Evolutionary conservation across 208 protist species (phyloP).

Genomic region (Angomonas desouzai): DNA sequence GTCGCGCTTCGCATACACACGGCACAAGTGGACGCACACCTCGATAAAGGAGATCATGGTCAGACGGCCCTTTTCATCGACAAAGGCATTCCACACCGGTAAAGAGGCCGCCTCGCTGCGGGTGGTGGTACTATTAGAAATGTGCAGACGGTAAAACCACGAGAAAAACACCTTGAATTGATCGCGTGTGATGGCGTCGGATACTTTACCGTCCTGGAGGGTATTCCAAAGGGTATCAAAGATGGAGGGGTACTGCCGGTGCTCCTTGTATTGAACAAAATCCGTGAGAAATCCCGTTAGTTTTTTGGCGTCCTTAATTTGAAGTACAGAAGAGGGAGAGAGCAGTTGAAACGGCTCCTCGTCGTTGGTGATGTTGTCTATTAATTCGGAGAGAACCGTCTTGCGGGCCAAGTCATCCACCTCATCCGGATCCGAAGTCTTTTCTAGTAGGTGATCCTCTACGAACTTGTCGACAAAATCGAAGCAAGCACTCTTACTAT

Average conservation of each 20-base stretch:
- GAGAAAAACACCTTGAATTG: conserved; percentile 69
- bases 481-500: conserved; percentile 34
- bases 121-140: conserved; percentile 49
- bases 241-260: conserved; percentile 37
- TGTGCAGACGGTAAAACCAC: conserved; percentile 70
- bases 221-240: conserved; percentile 51
- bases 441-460: conserved; percentile 33
- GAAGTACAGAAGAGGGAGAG: conserved; percentile 42
- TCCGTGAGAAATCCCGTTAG: conserved; percentile 37
- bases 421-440: too few relatives aligned
- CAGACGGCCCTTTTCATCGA: conserved; percentile 45
- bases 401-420: conserved; percentile 20
- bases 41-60: conserved; percentile 39
- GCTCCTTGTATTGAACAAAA: conserved; percentile 42
- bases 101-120: conserved; percentile 45
- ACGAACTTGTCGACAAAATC: conserved; percentile 43
- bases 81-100: conserved; percentile 42
- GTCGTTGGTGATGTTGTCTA: conserved; percentile 72
- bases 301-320: conserved; percentile 24
- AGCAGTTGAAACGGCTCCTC: conserved; percentile 57
- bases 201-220: conserved; percentile 15
- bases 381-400: conserved; percentile 41
- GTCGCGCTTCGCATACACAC: conserved; percentile 33
- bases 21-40: conserved; percentile 50
- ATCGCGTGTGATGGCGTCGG: conserved; percentile 17